phyloP scores from a whole-genome alignment of 768 basidiomycete genomes.

The Suillus subaureus region DNA sequence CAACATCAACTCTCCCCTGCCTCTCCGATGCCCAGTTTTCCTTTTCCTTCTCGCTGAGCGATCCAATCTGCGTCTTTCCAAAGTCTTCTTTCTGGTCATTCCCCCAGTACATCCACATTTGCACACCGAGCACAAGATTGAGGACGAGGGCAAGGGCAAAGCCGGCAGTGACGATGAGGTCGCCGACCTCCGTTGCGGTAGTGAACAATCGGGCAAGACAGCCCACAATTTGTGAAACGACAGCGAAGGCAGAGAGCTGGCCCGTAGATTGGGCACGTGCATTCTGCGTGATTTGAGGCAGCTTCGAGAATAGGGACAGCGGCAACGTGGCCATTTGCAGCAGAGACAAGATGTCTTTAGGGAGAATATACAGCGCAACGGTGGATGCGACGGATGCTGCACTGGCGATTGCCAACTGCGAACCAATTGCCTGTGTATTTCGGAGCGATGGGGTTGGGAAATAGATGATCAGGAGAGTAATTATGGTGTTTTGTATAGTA shows the following conservation, averaged over 20 bases:
- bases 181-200: constrained; percentile 86
- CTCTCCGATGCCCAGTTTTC: constrained; percentile 26
- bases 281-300: constrained; percentile 93
- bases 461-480: constrained; percentile 84
- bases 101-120: constrained; percentile 87
- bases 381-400: constrained; percentile 38
- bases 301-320: constrained; percentile 87
- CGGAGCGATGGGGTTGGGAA: constrained; percentile 46
- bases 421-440: constrained; percentile 27
- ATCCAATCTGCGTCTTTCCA: constrained; percentile 20
- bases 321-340: constrained; percentile 89
- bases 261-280: constrained; percentile 77
- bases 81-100: constrained; percentile 41
- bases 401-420: constrained; percentile 34
- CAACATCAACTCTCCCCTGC: constrained; percentile 42
- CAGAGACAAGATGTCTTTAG: constrained; percentile 55
- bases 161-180: constrained; percentile 77
- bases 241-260: constrained; percentile 92
- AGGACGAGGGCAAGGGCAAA: constrained; percentile 82
- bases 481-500: constrained; percentile 82
- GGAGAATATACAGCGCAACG: constrained; percentile 48
- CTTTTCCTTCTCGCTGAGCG: constrained; percentile 30
- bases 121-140: constrained; percentile 81
- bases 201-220: constrained; percentile 94
- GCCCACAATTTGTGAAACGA: constrained; percentile 83